These are phyloP conservation scores for Xylaria sp. DNA, from an alignment of 2,329 filamentous ascomycete genomes.

Conservation along the genomic window DNA sequence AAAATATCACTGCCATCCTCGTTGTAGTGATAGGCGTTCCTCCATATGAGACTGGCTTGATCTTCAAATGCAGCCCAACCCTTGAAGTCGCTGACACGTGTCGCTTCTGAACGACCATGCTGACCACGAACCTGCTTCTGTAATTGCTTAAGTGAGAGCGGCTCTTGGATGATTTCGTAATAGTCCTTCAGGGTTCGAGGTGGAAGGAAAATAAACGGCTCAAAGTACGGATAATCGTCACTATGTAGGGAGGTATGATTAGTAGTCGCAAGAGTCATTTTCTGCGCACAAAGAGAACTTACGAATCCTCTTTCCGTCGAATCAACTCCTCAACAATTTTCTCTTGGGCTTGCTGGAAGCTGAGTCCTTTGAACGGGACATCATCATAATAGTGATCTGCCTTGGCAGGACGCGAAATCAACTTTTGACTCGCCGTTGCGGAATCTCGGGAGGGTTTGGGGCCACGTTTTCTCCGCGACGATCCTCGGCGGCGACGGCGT, in stretches of 20 bases:
- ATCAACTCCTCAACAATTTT: conserved; percentile 75
- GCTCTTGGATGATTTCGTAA: conserved; percentile 76
- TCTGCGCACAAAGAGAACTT: conserved; percentile 28
- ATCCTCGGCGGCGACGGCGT: conserved; percentile 15
- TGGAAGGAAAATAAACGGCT: conserved; percentile 74
- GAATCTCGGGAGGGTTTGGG: conserved; percentile 29
- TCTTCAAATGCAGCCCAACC: conserved; percentile 79
- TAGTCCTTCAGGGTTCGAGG: conserved; percentile 75
- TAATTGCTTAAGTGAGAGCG: conserved; percentile 70
- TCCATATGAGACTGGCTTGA: conserved; percentile 75
- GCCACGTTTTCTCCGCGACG: conserved; percentile 32
- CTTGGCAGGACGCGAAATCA: conserved; percentile 35
- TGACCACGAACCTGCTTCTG: conserved; percentile 72
- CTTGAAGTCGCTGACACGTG: conserved; percentile 64
- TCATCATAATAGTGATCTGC: conserved; percentile 51
- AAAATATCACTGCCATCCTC: conserved; percentile 87
- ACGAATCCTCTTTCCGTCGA: conserved; percentile 62
- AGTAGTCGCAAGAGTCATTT: conserved; percentile 6
- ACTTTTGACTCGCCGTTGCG: conserved; percentile 28
- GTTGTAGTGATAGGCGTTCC: conserved; percentile 83
- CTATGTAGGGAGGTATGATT: conserved; percentile 38
- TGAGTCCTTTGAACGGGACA: conserved; percentile 63
- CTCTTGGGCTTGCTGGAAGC: conserved; percentile 80
- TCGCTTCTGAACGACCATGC: conserved; percentile 60
- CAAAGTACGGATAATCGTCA: conserved; percentile 63